Conservation (phyloP, 768 basidiomycete genomes). For the Amanita thiersii region DNA sequence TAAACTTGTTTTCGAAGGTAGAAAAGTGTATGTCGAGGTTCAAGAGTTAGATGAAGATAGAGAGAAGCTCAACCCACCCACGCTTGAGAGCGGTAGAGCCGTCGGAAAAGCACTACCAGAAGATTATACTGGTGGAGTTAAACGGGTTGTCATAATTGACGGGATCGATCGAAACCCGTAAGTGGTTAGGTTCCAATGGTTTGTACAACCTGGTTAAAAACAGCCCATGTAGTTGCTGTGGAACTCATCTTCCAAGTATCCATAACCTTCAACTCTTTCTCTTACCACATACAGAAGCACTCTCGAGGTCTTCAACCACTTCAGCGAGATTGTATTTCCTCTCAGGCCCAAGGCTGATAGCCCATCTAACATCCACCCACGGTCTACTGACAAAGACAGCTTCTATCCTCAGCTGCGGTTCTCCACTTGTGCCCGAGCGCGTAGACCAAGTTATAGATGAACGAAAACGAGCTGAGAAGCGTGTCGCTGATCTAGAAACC, state of each 20-base stretch:
- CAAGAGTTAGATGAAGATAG: slow-evolving; percentile 46
- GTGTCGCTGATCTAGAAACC: slow-evolving; percentile 58
- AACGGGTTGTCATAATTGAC: slow-evolving; percentile 77
- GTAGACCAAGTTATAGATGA: slow-evolving; percentile 60
- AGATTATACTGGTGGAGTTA: slow-evolving; percentile 72
- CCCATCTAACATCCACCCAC: slow-evolving; percentile 53
- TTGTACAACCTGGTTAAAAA: slow-evolving; percentile 1
- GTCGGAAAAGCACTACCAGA: slow-evolving; percentile 55
- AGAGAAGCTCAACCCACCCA: slow-evolving; percentile 20
- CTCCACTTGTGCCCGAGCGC: slow-evolving; percentile 59
- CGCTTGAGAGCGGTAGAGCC: slow-evolving; percentile 38
- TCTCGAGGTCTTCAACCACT: slow-evolving; percentile 51
- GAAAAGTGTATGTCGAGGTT: slow-evolving; percentile 66
- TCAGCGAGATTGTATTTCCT: slow-evolving; percentile 77
- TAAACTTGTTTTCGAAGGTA: slow-evolving; percentile 59
- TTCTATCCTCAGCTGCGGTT: slow-evolving; percentile 57
- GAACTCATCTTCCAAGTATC: slow-evolving; percentile 77
- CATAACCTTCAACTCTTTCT: slow-evolving; percentile 68
- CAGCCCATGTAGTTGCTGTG: slow-evolving; percentile 50
- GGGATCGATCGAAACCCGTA: slow-evolving; percentile 76
- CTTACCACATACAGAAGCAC: slow-evolving; percentile 57
- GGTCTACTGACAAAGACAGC: slow-evolving; percentile 46
- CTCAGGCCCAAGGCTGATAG: slow-evolving; percentile 68
- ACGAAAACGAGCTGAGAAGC: slow-evolving; percentile 58
- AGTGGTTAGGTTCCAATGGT: slow-evolving; percentile 15